These are phyloP conservation scores for Ophiostoma fasciatum DNA, from an alignment of 2,329 filamentous ascomycete genomes.

Conservation along the genomic window DNA sequence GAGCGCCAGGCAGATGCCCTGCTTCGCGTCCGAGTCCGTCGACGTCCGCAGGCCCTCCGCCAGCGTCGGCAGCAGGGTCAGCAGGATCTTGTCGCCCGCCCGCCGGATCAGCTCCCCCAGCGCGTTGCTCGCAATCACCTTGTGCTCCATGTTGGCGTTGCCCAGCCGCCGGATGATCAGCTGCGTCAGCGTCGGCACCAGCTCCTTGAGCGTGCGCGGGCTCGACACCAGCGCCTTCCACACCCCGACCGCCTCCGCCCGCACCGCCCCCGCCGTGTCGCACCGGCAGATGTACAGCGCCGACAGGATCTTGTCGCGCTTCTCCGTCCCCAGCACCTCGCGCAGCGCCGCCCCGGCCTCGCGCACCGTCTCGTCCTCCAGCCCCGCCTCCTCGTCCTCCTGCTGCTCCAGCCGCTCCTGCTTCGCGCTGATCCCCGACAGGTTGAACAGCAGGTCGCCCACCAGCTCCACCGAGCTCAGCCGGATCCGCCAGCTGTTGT, in stretches of 20 bases:
- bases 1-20: slow-evolving; percentile 93
- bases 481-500: slow-evolving; percentile 94
- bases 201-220: slow-evolving; percentile 82
- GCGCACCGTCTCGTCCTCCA: slow-evolving; percentile 59
- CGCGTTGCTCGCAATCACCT: slow-evolving; percentile 94
- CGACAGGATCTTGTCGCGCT: slow-evolving; percentile 93
- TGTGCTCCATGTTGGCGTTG: slow-evolving; percentile 96
- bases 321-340: slow-evolving; percentile 88
- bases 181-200: slow-evolving; percentile 87
- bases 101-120: slow-evolving; percentile 94
- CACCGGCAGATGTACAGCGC: slow-evolving; percentile 94
- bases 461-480: slow-evolving; percentile 96
- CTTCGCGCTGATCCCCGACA: slow-evolving; percentile 80
- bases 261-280: slow-evolving; percentile 86
- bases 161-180: slow-evolving; percentile 87
- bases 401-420: slow-evolving; percentile 47
- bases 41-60: slow-evolving; percentile 82
- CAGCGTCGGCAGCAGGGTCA: slow-evolving; percentile 75
- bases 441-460: slow-evolving; percentile 91
- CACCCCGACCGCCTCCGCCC: slow-evolving; percentile 75
- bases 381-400: slow-evolving; percentile 65
- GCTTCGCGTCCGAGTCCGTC: slow-evolving; percentile 81
- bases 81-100: slow-evolving; percentile 83
- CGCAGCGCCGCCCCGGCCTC: slow-evolving; percentile 89
- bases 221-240: slow-evolving; percentile 96